Conservation (phyloP, 1,139 yeast species). For the Yamadazyma friedrichii region DNA sequence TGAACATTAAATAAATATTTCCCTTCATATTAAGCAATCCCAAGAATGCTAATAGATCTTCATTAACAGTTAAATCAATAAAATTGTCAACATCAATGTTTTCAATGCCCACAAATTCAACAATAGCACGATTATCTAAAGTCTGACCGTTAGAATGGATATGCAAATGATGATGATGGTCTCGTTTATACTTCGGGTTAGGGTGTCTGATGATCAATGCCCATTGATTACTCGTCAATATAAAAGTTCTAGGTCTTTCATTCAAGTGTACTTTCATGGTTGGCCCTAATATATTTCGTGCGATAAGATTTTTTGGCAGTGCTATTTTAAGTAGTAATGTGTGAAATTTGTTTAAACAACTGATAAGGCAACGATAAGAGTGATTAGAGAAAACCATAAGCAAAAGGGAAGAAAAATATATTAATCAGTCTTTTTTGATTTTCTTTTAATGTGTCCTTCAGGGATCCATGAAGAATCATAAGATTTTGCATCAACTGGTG, state of each 20-base stretch:
- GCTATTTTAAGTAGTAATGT: no score
- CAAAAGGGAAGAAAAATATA: no score
- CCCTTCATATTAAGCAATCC: constrained; percentile 60
- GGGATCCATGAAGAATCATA: constrained; percentile 40
- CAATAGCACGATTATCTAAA: constrained; percentile 37
- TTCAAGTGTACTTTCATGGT: constrained; percentile 52
- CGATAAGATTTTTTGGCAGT: background rate
- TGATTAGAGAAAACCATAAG: no score
- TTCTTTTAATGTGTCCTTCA: constrained; percentile 32
- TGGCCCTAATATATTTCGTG: background rate
- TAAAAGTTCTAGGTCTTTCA: constrained; percentile 53
- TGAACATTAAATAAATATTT: constrained; percentile 54
- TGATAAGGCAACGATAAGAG: no score
- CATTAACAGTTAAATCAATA: constrained; percentile 39
- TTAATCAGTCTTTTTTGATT: constrained; percentile 23
- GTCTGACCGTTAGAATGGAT: constrained; percentile 2
- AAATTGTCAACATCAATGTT: constrained; percentile 38
- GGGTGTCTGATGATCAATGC: constrained; percentile 54
- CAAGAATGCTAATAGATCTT: constrained; percentile 52
- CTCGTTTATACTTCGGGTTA: constrained; percentile 29
- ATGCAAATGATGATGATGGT: constrained; percentile 27
- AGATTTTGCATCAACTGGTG: constrained; percentile 21
- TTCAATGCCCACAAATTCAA: constrained; percentile 46
- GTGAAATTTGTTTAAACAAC: no score
- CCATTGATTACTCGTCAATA: constrained; percentile 45